Conservation (phyloP, 352 stramenopile genomes). For the Peronospora destructor region DNA sequence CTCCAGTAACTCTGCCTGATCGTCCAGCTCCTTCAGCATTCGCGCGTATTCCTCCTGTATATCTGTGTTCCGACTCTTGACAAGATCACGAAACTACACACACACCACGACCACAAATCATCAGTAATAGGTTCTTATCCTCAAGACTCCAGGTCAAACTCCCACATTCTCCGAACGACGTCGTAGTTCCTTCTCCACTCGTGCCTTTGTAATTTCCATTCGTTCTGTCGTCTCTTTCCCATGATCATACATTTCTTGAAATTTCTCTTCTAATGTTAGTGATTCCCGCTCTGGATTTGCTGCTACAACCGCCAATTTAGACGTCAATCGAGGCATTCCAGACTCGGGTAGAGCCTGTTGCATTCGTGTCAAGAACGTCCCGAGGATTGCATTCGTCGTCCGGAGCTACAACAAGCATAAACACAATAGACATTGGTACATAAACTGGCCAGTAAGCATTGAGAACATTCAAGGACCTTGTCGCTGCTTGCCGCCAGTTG, state of each 20-base stretch:
- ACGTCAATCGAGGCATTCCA: constrained; percentile 51
- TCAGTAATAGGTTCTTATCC: neutral
- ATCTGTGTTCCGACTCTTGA: constrained; percentile 64
- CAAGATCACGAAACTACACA: constrained; percentile 48
- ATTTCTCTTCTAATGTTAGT: constrained; percentile 39
- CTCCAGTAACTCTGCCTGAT: constrained; percentile 44
- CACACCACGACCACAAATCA: neutral
- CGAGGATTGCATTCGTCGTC: constrained; percentile 42
- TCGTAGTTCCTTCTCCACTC: constrained; percentile 58
- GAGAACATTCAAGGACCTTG: too few relatives aligned
- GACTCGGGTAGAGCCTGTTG: constrained; percentile 33
- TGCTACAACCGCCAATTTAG: constrained; percentile 51
- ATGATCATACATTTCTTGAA: constrained; percentile 47
- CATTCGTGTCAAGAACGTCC: constrained; percentile 35
- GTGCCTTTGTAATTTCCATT: constrained; percentile 53
- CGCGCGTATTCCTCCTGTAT: constrained; percentile 71
- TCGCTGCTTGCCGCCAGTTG: constrained; percentile 67
- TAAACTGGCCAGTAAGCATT: too few relatives aligned
- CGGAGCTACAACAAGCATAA: constrained; percentile 33
- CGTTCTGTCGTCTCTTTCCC: constrained; percentile 58
- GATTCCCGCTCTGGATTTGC: constrained; percentile 27
- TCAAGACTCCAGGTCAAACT: neutral
- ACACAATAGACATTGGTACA: too few relatives aligned
- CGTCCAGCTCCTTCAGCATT: constrained; percentile 67
- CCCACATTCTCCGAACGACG: constrained; percentile 39